Evolutionary conservation across 1,139 yeast genomes (phyloP).

Genomic region (Saccharomyces hybrid): DNA sequence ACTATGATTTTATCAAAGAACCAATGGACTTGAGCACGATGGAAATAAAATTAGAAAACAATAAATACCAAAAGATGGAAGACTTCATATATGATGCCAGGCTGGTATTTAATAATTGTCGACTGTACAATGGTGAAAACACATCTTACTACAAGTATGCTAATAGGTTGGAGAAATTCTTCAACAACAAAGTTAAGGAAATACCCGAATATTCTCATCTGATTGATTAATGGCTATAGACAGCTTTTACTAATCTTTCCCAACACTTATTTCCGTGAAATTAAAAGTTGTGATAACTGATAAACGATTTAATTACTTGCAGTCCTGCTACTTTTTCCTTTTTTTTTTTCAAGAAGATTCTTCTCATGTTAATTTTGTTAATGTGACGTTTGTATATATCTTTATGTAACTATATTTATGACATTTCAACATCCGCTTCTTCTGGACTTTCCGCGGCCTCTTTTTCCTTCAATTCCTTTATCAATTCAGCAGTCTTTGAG

Average conservation of each 20-base stretch:
- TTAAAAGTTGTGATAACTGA: too few relatives aligned
- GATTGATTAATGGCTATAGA: conserved; percentile 22
- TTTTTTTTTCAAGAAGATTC: not conserved
- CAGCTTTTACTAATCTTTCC: not conserved
- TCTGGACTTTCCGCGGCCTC: conserved; percentile 42
- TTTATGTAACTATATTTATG: conserved; percentile 10
- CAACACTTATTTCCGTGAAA: too few relatives aligned
- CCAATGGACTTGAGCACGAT: conserved; percentile 98
- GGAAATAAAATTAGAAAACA: conserved; percentile 76
- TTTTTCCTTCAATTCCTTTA: conserved; percentile 65
- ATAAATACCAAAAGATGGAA: conserved; percentile 42
- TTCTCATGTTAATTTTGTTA: not conserved
- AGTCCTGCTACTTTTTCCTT: not conserved
- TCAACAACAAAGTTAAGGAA: conserved; percentile 73
- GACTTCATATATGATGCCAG: conserved; percentile 85
- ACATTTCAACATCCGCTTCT: conserved; percentile 29
- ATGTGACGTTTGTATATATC: conserved; percentile 6
- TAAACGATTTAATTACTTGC: not conserved
- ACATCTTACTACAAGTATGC: conserved; percentile 91
- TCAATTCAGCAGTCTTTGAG: conserved; percentile 75
- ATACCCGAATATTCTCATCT: conserved; percentile 39
- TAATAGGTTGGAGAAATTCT: conserved; percentile 81
- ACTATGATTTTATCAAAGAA: conserved; percentile 90
- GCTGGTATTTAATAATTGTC: conserved; percentile 81
- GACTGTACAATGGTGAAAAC: conserved; percentile 79